Evolutionary conservation across 139 green algal species (phyloP), one percentile per base, ranked within the genome.

Genomic region (Volvox reticuliferus): DNA sequence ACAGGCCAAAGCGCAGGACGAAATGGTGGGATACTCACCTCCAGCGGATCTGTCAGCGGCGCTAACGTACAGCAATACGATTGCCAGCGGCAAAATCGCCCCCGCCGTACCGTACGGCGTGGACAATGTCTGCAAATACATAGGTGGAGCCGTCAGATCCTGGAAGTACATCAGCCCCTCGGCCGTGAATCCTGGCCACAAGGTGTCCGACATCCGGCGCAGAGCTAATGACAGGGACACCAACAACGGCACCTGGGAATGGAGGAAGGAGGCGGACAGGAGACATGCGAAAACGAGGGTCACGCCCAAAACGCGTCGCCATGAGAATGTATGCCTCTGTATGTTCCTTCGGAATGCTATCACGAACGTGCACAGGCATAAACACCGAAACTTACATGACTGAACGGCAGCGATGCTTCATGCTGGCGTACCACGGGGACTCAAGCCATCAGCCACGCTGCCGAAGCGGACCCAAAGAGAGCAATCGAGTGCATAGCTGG

Each of bases 21-120:
- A 24, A 73, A 73, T 28, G 21, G 21, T 5, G 65, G 21, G 21
- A 24, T 24, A 35, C 89, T 33, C 79, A 91, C 91, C 86, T 65
- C 84, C 86, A 6, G 71, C 68, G 19, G 91, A 91, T 26, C 17
- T 33, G 36, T 91, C 87, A 17, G 88, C 9, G 3, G 87, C 71
- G 33, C 28, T 65, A 26, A 77, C 14, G 87, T 93, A 91, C 71
- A 87, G 16, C 12, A 93, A 86, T 63, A 91, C 75, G 32, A 90
- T 28, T 6, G 33, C 73, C 82, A 94, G 88, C 61, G 92, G 92
- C 84, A 94, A n/a, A 1, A 94, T 83, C 44, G 88, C 79, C 9
- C 92, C 92, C 30, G 83, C 63, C 18, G 88, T 94, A 76, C 92
- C 92, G 69, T 73, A 94, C 13, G 92, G 92, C 17, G 92, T 94